A percentile compares a stretch with the other conserved stretches of the same genome.
Conservation (phyloP, 23 red algal genomes). For the Pyropia haitanensis region DNA sequence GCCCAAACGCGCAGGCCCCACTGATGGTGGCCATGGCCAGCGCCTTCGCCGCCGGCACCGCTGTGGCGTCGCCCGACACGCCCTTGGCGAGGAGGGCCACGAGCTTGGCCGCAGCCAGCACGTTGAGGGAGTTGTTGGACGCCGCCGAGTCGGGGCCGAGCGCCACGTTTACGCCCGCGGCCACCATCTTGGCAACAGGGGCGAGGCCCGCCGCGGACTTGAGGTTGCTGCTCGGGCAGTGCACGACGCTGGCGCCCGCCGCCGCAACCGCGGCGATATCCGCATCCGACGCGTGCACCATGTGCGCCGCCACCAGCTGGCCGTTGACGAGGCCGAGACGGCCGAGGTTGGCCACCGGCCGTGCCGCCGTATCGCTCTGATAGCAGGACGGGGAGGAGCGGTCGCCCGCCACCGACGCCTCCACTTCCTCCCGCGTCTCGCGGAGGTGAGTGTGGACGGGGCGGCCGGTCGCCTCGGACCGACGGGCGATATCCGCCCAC, state of each 20-base stretch:
- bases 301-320: constrained; percentile 66
- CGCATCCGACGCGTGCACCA: constrained; percentile 73
- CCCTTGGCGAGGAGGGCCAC: constrained; percentile 66
- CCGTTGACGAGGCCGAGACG: constrained; percentile 44
- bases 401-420: constrained; percentile 44
- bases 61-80: constrained; percentile 41
- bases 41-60: constrained; percentile 44
- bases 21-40: constrained; percentile 86
- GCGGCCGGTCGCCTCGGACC: constrained; percentile 15
- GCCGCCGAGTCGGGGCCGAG: constrained; percentile 79
- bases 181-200: constrained; percentile 53
- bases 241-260: constrained; percentile 57
- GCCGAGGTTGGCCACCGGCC: constrained; percentile 72
- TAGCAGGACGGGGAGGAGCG: constrained; percentile 59
- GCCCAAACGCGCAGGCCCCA: constrained; percentile 64
- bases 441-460: constrained; percentile 91
- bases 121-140: constrained; percentile 87
- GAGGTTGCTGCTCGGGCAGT: constrained; percentile 87
- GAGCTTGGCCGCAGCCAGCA: constrained; percentile 66
- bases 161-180: constrained; percentile 88
- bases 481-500: constrained; percentile 26
- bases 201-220: constrained; percentile 90
- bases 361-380: constrained; percentile 35
- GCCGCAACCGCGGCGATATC: constrained; percentile 63
- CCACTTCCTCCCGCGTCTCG: constrained; percentile 79